Evolutionary conservation across 1,139 yeast genomes (phyloP).

Genomic region (Diutina scorzettiae): DNA sequence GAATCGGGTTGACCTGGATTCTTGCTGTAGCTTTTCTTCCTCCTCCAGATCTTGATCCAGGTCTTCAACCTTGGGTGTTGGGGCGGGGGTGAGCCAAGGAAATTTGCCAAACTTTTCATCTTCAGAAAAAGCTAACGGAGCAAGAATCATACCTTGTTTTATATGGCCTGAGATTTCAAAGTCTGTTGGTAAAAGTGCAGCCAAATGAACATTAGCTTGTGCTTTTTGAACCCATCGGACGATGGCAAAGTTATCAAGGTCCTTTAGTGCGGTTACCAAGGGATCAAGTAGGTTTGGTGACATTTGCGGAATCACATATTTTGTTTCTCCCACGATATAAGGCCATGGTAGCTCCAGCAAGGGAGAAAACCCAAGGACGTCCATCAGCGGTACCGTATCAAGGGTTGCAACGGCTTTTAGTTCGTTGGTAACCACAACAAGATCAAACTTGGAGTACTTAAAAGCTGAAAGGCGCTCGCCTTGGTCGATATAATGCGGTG

Average conservation of each 20-base stretch:
- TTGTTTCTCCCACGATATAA: background rate
- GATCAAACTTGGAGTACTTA: constrained; percentile 48
- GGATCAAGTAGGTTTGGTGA: background rate
- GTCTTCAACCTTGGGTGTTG: background rate
- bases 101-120: constrained; percentile 5
- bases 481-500: background rate
- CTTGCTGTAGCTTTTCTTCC: no score
- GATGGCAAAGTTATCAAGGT: background rate
- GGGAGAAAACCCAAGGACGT: constrained; percentile 1
- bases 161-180: background rate
- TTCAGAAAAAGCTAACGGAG: background rate
- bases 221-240: background rate
- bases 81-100: background rate
- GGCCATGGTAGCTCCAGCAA: background rate
- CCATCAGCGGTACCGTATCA: background rate
- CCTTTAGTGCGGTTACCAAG: background rate
- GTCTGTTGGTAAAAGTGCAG: background rate
- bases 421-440: constrained; percentile 15
- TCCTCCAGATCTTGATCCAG: constrained; percentile 1
- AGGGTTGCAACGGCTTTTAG: constrained; percentile 9
- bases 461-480: constrained; percentile 30
- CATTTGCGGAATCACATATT: background rate
- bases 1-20: no score
- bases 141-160: background rate
- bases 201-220: background rate